Conservation (phyloP, 148 eudicot genomes). For the Chenopodium formosanum region DNA sequence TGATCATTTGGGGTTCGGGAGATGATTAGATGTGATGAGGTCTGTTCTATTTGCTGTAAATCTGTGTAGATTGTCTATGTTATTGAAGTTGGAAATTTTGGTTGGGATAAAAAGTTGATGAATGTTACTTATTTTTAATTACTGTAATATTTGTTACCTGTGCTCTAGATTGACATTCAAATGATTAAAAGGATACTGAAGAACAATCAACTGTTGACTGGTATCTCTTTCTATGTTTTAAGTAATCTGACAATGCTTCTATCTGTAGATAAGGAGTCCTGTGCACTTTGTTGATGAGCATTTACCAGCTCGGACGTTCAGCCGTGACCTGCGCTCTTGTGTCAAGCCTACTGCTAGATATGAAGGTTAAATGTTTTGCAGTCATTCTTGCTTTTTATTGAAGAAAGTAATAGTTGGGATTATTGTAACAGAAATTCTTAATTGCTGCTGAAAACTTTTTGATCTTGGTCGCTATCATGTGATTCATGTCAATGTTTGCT, state of each 20-base stretch:
- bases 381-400: slow-evolving; percentile 6
- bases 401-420: not conserved
- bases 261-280: slow-evolving; percentile 8
- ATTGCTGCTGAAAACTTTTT: not conserved
- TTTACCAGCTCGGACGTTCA: slow-evolving; percentile 49
- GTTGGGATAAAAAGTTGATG: not conserved
- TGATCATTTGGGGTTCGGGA: not conserved
- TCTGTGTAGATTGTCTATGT: not conserved
- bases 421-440: too few relatives aligned
- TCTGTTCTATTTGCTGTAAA: too few relatives aligned
- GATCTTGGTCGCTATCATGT: too few relatives aligned
- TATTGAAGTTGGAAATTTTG: not conserved
- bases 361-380: slow-evolving; percentile 46
- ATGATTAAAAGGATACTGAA: not conserved
- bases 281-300: slow-evolving; percentile 42
- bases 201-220: not conserved
- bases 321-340: slow-evolving; percentile 57
- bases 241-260: not conserved
- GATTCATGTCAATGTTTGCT: too few relatives aligned
- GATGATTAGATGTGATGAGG: not conserved
- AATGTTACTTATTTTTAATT: not conserved
- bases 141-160: not conserved
- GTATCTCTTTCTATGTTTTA: not conserved
- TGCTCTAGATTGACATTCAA: not conserved
- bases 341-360: slow-evolving; percentile 61